Evolutionary conservation across 2,329 filamentous ascomycete genomes (phyloP), one percentile per base, ranked within the genome.

Genomic region (Diaporthe batatas): DNA sequence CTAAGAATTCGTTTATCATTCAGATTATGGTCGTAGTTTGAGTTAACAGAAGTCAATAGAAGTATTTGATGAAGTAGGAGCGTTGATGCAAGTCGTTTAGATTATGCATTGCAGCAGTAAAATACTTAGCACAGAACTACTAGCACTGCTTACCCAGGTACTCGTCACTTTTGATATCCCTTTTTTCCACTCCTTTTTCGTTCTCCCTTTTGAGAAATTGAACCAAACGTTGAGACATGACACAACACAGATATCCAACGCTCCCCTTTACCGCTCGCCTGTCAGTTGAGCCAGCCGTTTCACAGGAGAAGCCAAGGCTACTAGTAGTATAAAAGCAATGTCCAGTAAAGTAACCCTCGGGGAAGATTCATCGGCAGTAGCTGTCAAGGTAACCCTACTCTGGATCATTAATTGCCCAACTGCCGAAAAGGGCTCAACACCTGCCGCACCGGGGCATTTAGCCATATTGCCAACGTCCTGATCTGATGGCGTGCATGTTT

Each of bases 391-490:
- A 34, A 64, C 42, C 59, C 59, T 64, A 18, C 59, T 49, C 39
- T 23, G 18, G 39, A n/a, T 64, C 29, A 64, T 34, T 34, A 64
- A 64, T 10, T 64, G 39, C 42, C 42, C 25, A 64, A 64, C 18
- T 64, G 42, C 59, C 59, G 59, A 64, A 49, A 64, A 18, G 21
- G 18, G 10, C 42, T 47, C 39, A 32, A 39, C 10, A 34, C 25
- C 42, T 18, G 14, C 29, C 59, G 29, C 21, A 64, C 18, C 42
- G 11, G 49, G 25, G 42, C 25, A 64, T 64, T 64, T 64, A 64
- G 42, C 59, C 59, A 64, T 14, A 64, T 10, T 23, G 34, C 42
- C 18, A 49, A 49, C 4, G 18, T 34, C 12, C 25, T 34, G 10
- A 1, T n/a, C 58, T 32, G 25, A 34, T 64, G 58, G 14, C 42